A percentile compares a stretch with the other conserved stretches of the same genome.
These are phyloP conservation scores for Rhodotorula kratochvilovae DNA, from an alignment of 768 basidiomycete genomes.

Conservation along the genomic window DNA sequence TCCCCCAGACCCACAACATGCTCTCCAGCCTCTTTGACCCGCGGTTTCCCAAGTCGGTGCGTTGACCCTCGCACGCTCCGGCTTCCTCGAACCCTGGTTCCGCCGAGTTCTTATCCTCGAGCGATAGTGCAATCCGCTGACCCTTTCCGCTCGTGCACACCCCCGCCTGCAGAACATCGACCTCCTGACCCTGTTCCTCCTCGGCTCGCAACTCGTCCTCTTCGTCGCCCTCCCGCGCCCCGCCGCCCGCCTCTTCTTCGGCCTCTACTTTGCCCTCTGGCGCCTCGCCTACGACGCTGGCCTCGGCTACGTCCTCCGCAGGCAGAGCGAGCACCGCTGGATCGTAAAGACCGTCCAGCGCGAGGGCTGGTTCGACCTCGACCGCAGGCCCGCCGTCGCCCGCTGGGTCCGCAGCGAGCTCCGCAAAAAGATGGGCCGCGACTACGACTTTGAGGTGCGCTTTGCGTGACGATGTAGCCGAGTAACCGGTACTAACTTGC, in stretches of 20 bases:
- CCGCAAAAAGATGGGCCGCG: conserved; percentile 85
- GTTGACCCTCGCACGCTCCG: conserved; percentile 42
- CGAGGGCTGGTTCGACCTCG: conserved; percentile 81
- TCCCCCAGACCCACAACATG: conserved; percentile 87
- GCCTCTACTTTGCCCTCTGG: conserved; percentile 90
- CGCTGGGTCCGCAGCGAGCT: conserved; percentile 81
- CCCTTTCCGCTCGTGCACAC: no score
- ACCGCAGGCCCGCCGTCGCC: conserved; percentile 54
- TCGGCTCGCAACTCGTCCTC: conserved; percentile 70
- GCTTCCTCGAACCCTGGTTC: conserved; percentile 36
- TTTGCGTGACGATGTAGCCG: neutral
- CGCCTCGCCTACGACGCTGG: conserved; percentile 85
- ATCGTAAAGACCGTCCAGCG: conserved; percentile 75
- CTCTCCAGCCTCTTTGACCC: conserved; percentile 80
- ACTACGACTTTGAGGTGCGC: conserved; percentile 83
- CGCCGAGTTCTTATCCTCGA: no score
- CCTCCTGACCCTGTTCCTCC: conserved; percentile 70
- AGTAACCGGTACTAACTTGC: neutral
- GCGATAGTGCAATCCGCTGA: neutral
- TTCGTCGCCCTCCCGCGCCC: conserved; percentile 62
- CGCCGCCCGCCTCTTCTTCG: conserved; percentile 64
- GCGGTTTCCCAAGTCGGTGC: conserved; percentile 65
- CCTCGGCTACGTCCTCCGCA: conserved; percentile 85
- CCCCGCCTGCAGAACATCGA: conserved; percentile 60
- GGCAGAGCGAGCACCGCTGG: conserved; percentile 93